A percentile compares a stretch with the other conserved stretches of the same genome.
Conservation (phyloP, 2,329 filamentous ascomycete species). For the Sporothrix schenckii region DNA sequence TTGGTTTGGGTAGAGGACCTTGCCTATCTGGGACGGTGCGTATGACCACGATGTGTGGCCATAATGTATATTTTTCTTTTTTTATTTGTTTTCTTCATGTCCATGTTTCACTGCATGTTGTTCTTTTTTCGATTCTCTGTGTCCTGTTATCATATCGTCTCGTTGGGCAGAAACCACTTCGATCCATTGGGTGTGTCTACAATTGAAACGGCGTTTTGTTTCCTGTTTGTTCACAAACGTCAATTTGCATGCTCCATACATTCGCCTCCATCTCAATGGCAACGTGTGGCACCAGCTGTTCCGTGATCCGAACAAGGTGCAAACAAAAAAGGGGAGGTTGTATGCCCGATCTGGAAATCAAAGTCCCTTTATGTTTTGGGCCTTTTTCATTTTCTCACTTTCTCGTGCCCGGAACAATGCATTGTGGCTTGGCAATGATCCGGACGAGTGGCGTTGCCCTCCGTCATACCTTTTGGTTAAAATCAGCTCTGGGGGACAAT, state of each 20-base stretch:
- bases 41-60: no score
- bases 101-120: background rate
- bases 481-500: background rate
- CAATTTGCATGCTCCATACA: background rate
- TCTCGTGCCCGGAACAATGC: background rate
- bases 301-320: slow-evolving; percentile 11
- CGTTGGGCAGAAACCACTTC: background rate
- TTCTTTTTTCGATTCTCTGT: background rate
- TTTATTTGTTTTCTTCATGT: background rate
- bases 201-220: slow-evolving; percentile 1
- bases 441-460: background rate
- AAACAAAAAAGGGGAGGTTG: background rate
- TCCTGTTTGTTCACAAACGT: background rate
- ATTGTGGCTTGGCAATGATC: slow-evolving; percentile 17
- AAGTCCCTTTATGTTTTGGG: background rate
- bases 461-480: background rate
- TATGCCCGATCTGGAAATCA: background rate
- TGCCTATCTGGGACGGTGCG: background rate
- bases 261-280: no score
- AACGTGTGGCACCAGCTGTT: no score
- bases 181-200: background rate
- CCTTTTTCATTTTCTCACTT: background rate
- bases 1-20: background rate
- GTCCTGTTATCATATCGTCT: background rate
- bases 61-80: slow-evolving; percentile 10